A percentile compares a stretch with the other conserved stretches of the same genome.
These are phyloP conservation scores for Cicer cuneatum DNA, from an alignment of 306 rosid genomes.

Conservation along the genomic window DNA sequence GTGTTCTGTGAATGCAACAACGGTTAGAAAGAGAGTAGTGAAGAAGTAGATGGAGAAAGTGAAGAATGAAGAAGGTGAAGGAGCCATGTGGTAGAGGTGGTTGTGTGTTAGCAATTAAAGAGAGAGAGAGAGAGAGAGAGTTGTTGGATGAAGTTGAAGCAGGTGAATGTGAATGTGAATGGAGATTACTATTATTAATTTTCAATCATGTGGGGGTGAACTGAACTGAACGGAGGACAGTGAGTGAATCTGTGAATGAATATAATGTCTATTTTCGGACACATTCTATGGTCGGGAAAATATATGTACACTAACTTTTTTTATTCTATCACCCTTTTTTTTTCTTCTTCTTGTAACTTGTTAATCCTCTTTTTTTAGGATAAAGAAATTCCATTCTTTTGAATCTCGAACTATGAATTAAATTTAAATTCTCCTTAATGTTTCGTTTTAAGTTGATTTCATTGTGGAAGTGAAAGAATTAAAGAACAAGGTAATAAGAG, in stretches of 20 bases:
- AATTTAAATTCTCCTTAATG: too few species aligned
- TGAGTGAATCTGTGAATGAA: neutral
- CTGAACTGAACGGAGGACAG: neutral
- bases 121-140: slow-evolving; percentile 1
- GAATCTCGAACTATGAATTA: too few species aligned
- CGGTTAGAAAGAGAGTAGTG: neutral
- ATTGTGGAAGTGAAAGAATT: too few species aligned
- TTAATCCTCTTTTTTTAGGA: too few species aligned
- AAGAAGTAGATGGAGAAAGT: neutral
- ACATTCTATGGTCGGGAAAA: slow-evolving; percentile 47
- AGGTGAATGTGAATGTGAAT: neutral
- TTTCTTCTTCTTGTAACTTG: too few species aligned
- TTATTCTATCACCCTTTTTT: too few species aligned
- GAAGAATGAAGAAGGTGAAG: slow-evolving; percentile 7
- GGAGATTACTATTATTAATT: neutral
- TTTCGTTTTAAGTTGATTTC: too few species aligned
- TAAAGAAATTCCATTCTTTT: too few species aligned
- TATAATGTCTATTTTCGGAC: slow-evolving; percentile 41
- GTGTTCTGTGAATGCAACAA: neutral
- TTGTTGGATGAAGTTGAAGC: slow-evolving; percentile 20
- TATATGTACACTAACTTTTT: too few species aligned
- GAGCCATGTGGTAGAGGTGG: slow-evolving; percentile 50
- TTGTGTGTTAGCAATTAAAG: slow-evolving; percentile 31
- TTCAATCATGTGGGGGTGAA: slow-evolving; percentile 43
- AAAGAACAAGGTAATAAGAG: too few species aligned